Conservation (phyloP, 108 stramenopile species). For the Aurantiochytrium sp. region DNA sequence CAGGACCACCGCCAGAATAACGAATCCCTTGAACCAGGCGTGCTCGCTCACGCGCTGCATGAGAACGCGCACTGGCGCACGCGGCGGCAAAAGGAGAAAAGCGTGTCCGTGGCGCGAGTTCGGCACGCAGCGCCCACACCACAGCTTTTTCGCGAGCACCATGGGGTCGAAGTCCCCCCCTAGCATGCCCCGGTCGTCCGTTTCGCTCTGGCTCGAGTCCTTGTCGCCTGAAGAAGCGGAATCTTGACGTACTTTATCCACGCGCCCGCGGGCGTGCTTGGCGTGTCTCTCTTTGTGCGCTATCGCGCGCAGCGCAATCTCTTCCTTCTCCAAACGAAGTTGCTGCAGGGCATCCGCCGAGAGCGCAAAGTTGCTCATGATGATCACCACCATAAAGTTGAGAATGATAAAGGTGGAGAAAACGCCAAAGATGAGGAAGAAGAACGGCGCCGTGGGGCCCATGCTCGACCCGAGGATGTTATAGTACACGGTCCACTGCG, state of each 20-base stretch:
- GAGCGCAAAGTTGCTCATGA: conserved; percentile 58
- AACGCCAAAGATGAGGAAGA: conserved; percentile 56
- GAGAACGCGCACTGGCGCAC: background rate
- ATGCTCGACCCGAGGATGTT: conserved; percentile 17
- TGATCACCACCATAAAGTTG: conserved; percentile 61
- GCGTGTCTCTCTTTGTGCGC: background rate
- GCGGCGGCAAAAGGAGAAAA: background rate
- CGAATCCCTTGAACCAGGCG: background rate
- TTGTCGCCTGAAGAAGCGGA: no score
- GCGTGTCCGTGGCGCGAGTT: background rate
- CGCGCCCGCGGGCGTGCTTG: no score
- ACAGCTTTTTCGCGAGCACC: no score
- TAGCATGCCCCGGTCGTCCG: background rate
- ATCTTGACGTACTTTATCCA: no score
- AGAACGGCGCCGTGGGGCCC: conserved; percentile 27
- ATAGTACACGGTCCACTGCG: conserved; percentile 66
- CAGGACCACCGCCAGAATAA: background rate
- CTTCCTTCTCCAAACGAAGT: background rate
- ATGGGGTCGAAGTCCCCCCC: no score
- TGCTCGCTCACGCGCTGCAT: background rate
- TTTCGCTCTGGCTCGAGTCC: background rate
- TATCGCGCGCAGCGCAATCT: background rate
- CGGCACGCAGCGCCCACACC: background rate
- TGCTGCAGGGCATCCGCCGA: conserved; percentile 5
- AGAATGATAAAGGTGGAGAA: conserved; percentile 56